Evolutionary conservation across 1,284 basidiomycete genomes (phyloP).

Genomic region (Pascua sp.): DNA sequence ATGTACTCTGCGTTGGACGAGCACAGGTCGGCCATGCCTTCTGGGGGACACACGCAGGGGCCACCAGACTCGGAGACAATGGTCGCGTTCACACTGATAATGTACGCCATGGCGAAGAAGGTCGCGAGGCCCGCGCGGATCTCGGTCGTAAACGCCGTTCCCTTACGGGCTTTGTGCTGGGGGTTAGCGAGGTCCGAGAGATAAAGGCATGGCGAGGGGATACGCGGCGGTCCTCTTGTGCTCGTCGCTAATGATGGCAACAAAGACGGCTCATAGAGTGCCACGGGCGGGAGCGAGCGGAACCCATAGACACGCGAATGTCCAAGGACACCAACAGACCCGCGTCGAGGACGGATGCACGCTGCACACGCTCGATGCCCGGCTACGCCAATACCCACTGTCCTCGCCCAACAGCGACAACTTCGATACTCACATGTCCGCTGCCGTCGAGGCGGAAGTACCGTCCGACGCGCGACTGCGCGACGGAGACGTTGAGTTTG

Average conservation of each 20-base stretch:
- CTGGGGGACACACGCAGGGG: slow-evolving; percentile 66
- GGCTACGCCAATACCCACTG: not conserved
- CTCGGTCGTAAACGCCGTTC: slow-evolving; percentile 76
- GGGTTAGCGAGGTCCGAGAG: not conserved
- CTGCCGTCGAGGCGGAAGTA: slow-evolving; percentile 83
- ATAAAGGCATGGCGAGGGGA: not conserved
- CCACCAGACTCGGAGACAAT: slow-evolving; percentile 75
- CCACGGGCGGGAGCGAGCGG: not conserved
- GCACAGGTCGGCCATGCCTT: slow-evolving; percentile 45
- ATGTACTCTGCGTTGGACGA: slow-evolving; percentile 60
- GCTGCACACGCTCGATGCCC: not conserved
- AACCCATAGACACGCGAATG: not conserved
- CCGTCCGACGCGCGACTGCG: slow-evolving; percentile 65
- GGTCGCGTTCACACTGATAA: slow-evolving; percentile 50
- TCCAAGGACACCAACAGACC: not conserved
- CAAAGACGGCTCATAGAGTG: not conserved
- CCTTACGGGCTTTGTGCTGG: slow-evolving; percentile 62
- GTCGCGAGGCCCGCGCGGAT: slow-evolving; percentile 76
- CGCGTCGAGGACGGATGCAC: too few species aligned
- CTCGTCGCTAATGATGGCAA: not conserved
- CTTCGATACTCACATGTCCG: slow-evolving; percentile 54
- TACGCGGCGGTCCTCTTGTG: not conserved
- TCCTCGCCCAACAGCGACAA: not conserved
- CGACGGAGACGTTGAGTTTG: slow-evolving; percentile 53
- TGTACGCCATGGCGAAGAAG: slow-evolving; percentile 59